phyloP scores from a whole-genome alignment of 345 rosid genomes.

The Stellera chamaejasme region DNA sequence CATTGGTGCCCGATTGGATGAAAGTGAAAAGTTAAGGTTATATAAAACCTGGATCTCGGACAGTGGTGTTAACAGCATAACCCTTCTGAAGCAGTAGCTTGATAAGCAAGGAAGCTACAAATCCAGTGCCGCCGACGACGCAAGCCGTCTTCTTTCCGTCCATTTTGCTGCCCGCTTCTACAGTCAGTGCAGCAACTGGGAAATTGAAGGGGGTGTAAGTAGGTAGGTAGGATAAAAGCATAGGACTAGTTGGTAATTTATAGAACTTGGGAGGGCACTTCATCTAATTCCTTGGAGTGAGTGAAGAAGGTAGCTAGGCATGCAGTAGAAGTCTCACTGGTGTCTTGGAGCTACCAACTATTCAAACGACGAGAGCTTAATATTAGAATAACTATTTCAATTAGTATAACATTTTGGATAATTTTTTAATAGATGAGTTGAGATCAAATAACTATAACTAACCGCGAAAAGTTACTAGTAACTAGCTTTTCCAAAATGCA shows the following conservation, averaged over 20 bases:
- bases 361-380: too few species aligned
- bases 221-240: not conserved
- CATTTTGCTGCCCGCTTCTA: conserved; percentile 14
- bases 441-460: too few species aligned
- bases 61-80: conserved; percentile 74
- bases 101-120: conserved; percentile 63
- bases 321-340: too few species aligned
- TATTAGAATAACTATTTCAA: too few species aligned
- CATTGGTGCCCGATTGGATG: too few species aligned
- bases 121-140: conserved; percentile 78
- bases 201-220: not conserved
- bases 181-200: not conserved
- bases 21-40: too few species aligned
- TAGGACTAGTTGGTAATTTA: not conserved
- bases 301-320: conserved; percentile 5
- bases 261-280: not conserved
- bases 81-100: conserved; percentile 68
- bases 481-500: too few species aligned
- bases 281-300: not conserved
- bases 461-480: too few species aligned
- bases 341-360: too few species aligned
- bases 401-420: too few species aligned
- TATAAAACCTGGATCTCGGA: conserved; percentile 55
- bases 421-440: too few species aligned
- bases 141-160: conserved; percentile 43